Conservation (phyloP, 2,329 filamentous ascomycete genomes). For the Remersonia thermophila region DNA sequence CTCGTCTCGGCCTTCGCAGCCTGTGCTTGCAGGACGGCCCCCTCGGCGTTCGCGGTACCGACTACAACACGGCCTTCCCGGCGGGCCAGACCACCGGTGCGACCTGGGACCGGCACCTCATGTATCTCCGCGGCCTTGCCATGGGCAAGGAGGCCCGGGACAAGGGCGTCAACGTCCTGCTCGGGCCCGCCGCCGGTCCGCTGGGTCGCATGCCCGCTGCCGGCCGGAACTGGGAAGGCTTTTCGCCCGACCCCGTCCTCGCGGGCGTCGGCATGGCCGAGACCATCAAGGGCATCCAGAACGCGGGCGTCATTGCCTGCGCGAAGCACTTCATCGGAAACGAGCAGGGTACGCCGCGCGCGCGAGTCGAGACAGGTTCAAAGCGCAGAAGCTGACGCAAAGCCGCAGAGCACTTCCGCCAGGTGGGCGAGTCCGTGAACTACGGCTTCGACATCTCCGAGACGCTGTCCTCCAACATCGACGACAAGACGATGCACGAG, state of each 20-base stretch:
- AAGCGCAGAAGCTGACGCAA: background rate
- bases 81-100: conserved; percentile 68
- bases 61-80: conserved; percentile 73
- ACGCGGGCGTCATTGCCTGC: conserved; percentile 65
- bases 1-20: conserved; percentile 54
- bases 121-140: conserved; percentile 56
- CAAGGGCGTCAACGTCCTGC: conserved; percentile 62
- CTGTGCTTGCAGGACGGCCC: conserved; percentile 85
- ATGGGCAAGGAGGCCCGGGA: conserved; percentile 60
- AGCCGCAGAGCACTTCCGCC: conserved; percentile 54
- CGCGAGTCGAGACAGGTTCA: conserved; percentile 12
- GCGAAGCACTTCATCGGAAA: conserved; percentile 62
- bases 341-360: conserved; percentile 40
- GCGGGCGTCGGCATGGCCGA: conserved; percentile 60
- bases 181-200: conserved; percentile 64
- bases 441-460: conserved; percentile 54
- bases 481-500: conserved; percentile 49
- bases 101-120: conserved; percentile 65
- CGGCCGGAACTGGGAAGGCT: conserved; percentile 61
- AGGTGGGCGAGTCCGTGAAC: conserved; percentile 43
- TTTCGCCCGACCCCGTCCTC: conserved; percentile 62
- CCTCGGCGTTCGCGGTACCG: conserved; percentile 62
- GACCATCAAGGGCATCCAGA: conserved; percentile 68
- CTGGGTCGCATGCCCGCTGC: conserved; percentile 55
- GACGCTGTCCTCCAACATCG: conserved; percentile 38